Evolutionary conservation across 2,329 filamentous ascomycete species (phyloP), one percentile per base, ranked within the genome.

Genomic region (Davidsoniella eucalypti): DNA sequence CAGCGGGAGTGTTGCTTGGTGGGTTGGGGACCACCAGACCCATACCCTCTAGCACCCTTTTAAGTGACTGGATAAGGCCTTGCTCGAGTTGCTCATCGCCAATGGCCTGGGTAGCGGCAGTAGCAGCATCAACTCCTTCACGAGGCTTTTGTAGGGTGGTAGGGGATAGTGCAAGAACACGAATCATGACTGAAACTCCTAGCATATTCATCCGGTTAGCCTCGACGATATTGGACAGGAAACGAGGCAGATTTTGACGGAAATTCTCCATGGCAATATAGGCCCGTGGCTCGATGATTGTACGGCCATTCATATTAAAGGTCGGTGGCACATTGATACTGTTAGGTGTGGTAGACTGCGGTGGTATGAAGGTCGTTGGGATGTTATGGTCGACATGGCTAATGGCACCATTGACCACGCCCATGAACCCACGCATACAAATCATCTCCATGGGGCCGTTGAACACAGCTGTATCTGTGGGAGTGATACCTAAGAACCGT

Each of bases 161-260:
- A 33, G 68, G 64, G 3, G 68, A 65, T 16, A 74, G 63, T 2
- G 69, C 71, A 5, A 74, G 61, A 2, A 70, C 69, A 18, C 69
- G 69, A 54, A 73, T 67, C 44, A 73, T 69, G 10, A 71, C 70
- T 2, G 70, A 73, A 29, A 74, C 58, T 0, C 71, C 62, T 33
- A 74, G 61, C 9, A 65, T 64, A 55, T 73, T 69, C 10, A 69
- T 66, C 52, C 64, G 65, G 23, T 61, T 61, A 49, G 64, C 62
- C 18, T 68, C 68, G 1, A 67, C 58, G 40, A 64, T 65, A 0
- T 56, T 59, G 40, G 63, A 63, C 39, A 74, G 62, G 40, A 64
- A 66, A 0, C 56, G 59, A 40, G 63, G 63, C 42, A 74, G 62
- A 1, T 67, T 64, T 47, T 65, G 64, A 54, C 72, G 73, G 62